phyloP scores from a whole-genome alignment of 2,329 filamentous ascomycete species.

The Geosmithia putterillii region DNA sequence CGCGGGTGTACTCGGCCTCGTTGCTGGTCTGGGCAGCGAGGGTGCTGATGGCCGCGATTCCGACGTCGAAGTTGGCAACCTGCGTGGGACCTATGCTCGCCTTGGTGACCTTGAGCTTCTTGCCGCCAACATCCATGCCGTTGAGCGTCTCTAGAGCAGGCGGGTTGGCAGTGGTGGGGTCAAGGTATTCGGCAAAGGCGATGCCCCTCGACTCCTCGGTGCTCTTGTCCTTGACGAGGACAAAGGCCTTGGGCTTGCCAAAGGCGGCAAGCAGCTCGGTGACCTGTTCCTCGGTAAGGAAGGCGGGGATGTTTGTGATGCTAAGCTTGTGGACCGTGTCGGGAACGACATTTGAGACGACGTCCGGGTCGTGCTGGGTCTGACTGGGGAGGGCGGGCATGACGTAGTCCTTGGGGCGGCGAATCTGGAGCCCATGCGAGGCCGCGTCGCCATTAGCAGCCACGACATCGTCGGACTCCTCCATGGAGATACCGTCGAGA shows the following conservation, averaged over 20 bases:
- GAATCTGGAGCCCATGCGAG: constrained; percentile 50
- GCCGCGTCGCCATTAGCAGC: constrained; percentile 29
- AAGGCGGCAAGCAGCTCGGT: constrained; percentile 83
- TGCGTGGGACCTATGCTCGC: constrained; percentile 94
- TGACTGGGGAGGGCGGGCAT: constrained; percentile 71
- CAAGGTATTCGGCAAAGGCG: constrained; percentile 89
- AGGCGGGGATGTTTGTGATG: constrained; percentile 77
- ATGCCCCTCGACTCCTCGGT: constrained; percentile 86
- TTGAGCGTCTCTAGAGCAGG: constrained; percentile 86
- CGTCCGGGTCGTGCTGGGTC: constrained; percentile 59
- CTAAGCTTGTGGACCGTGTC: constrained; percentile 95
- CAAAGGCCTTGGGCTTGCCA: constrained; percentile 84
- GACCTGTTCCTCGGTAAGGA: constrained; percentile 84
- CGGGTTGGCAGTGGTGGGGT: constrained; percentile 57
- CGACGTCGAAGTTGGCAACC: constrained; percentile 82
- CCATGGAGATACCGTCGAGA: constrained; percentile 81
- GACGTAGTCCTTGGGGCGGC: constrained; percentile 92
- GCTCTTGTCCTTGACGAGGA: constrained; percentile 74
- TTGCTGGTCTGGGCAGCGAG: constrained; percentile 79
- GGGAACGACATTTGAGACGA: constrained; percentile 68
- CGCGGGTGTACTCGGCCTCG: constrained; percentile 68
- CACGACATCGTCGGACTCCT: constrained; percentile 48
- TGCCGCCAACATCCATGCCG: constrained; percentile 84
- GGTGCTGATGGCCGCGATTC: constrained; percentile 95
- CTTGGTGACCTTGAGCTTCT: constrained; percentile 71